Base-by-base conservation (phyloP, 208 protist species). In the Acanthamoeba castellanii region DNA sequence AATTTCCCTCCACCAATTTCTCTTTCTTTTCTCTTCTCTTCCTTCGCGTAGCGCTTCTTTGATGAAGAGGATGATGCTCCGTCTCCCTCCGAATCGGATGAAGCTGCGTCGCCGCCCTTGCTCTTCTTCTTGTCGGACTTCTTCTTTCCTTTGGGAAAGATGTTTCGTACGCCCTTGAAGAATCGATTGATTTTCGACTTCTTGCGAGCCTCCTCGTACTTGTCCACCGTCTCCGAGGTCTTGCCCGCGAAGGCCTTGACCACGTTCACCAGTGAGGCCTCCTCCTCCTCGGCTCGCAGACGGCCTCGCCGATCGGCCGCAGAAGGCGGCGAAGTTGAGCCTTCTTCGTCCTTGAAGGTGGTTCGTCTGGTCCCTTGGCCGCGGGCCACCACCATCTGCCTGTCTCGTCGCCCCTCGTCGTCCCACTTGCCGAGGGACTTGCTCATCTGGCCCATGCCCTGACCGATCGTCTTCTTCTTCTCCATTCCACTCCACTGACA, bases 61-160 rank as follows among this genome's bases (percentile, higher is more conserved):
- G 37, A 42, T 4, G 37, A 42, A 4, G 37, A 42, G 3, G 37
- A 42, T 1, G 37, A 42, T 42, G 37, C 37, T 30, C 20, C 70
- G 22, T 92, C 30, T 22, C 34, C 37, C 64, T 92, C 37, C 2
- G 22, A n/a, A 18, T 11, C 5, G 5, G 45, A 57, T 84, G 20
- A 18, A 6, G 14, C 14, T 2, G 14, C 14, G 22, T 84, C 22
- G 37, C 27, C 0, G 50, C 50, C n/a, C 82, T 89, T 42, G 50
- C 34, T 16, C 25, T 34, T 70, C 64, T 92, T 92, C 18, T 90
- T 90, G 25, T 70, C 37, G 7, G 9, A 11, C 50, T 66, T 89
- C 42, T 92, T 92, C 85, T 92, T 92, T 37, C 42, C 11, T 16
- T 92, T 92, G 76, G 76, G 76, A 42, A 85, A 85, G 34, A 85